A percentile compares a stretch with the other conserved stretches of the same genome.
phyloP scores from a whole-genome alignment of 129 eudicot genomes.

The Flaveria ramosissima region DNA sequence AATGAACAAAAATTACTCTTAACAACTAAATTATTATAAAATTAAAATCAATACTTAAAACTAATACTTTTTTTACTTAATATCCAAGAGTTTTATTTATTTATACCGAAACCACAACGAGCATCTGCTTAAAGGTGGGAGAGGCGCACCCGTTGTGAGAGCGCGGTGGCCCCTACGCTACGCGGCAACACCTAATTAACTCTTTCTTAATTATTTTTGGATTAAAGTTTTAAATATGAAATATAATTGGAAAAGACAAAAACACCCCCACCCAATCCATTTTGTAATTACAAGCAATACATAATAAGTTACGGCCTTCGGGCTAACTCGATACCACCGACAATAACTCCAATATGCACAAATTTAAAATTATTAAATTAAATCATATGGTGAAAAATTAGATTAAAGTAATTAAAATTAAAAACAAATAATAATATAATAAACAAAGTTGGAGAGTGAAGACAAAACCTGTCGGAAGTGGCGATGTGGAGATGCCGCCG shows the following conservation, averaged over 20 bases:
- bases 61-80: too few relatives aligned
- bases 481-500: constrained; percentile 61
- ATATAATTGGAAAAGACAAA: constrained; percentile 26
- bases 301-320: not conserved
- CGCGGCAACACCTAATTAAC: too few relatives aligned
- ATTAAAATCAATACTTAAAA: too few relatives aligned
- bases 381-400: not conserved
- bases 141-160: too few relatives aligned
- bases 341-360: not conserved
- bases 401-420: not conserved
- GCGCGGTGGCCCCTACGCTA: too few relatives aligned
- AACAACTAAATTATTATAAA: too few relatives aligned
- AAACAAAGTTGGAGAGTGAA: not conserved
- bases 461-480: constrained; percentile 52
- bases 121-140: too few relatives aligned
- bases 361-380: too few relatives aligned
- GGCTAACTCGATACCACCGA: not conserved
- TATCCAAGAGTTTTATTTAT: too few relatives aligned
- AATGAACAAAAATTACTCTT: too few relatives aligned
- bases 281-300: not conserved
- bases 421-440: not conserved
- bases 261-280: constrained; percentile 15
- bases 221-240: not conserved
- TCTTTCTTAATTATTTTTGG: too few relatives aligned
- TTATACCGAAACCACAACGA: too few relatives aligned